Percentiles rank a stretch among this genome's conserved stretches.
Evolutionary conservation across 139 green algal genomes (phyloP).

Genomic region (Spirogloea muscicola): DNA sequence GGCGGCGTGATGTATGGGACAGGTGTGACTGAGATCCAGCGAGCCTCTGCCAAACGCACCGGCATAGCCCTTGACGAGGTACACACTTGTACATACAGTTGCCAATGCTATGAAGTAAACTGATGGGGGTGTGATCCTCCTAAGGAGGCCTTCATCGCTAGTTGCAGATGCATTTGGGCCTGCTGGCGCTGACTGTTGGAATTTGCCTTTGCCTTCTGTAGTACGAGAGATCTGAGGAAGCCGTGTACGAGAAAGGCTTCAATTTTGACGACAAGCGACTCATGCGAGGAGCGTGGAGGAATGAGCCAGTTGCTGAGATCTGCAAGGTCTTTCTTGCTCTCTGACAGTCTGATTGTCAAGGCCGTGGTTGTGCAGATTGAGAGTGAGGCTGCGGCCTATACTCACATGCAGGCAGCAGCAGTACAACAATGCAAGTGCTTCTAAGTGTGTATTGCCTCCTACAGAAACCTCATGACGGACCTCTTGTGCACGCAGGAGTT

Average conservation of each 20-base stretch:
- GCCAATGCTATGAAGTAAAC: neutral
- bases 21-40: constrained; percentile 83
- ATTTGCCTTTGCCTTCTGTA: too few relatives aligned
- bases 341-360: too few relatives aligned
- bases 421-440: too few relatives aligned
- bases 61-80: constrained; percentile 16
- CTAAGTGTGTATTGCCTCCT: too few relatives aligned
- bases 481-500: constrained; percentile 51
- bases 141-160: neutral
- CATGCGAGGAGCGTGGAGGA: constrained; percentile 64
- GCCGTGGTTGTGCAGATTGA: too few relatives aligned
- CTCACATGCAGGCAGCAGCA: too few relatives aligned
- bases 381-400: neutral
- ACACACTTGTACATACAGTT: neutral
- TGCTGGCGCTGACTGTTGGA: constrained; percentile 12
- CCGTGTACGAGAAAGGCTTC: constrained; percentile 49
- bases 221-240: too few relatives aligned
- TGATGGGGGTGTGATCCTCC: neutral
- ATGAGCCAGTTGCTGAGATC: constrained; percentile 25
- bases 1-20: constrained; percentile 72
- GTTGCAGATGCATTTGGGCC: neutral
- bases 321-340: too few relatives aligned
- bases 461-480: too few relatives aligned
- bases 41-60: constrained; percentile 22
- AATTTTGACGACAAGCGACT: constrained; percentile 83